phyloP scores from a whole-genome alignment of 2,329 filamentous ascomycete genomes.

The Aaosphaeria pasadenensis region DNA sequence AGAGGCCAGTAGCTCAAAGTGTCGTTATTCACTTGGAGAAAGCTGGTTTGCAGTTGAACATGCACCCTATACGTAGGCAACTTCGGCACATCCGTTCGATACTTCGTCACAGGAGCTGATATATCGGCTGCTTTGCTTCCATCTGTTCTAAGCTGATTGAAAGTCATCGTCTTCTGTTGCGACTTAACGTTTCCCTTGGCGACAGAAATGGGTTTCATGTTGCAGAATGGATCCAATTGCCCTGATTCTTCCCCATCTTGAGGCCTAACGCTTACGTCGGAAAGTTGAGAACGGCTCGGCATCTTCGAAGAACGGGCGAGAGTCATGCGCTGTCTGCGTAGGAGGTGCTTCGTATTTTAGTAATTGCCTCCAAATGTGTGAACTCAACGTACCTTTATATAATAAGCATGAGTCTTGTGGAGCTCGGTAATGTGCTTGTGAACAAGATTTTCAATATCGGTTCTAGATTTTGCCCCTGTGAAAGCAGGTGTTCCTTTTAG shows the following conservation, averaged over 20 bases:
- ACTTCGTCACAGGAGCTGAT: constrained; percentile 9
- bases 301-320: too few species aligned
- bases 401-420: not conserved
- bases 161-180: not conserved
- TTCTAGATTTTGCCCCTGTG: not conserved
- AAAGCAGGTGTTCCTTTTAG: not conserved
- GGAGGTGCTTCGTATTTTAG: too few species aligned
- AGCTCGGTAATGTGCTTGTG: not conserved
- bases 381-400: not conserved
- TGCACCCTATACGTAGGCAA: constrained; percentile 42
- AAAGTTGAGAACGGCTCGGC: too few species aligned
- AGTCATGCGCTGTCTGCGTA: too few species aligned
- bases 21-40: constrained; percentile 41
- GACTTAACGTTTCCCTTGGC: not conserved
- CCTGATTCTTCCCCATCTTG: too few species aligned
- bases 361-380: too few species aligned
- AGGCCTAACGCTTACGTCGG: too few species aligned
- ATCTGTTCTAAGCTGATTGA: not conserved
- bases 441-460: not conserved
- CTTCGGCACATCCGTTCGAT: constrained; percentile 10
- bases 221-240: not conserved
- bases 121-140: not conserved
- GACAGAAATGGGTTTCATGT: constrained; percentile 5
- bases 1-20: constrained; percentile 39
- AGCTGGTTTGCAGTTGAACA: constrained; percentile 39